These are phyloP conservation scores for Fraxinus latifolia DNA, from an alignment of 305 asterid genomes.

Conservation along the genomic window DNA sequence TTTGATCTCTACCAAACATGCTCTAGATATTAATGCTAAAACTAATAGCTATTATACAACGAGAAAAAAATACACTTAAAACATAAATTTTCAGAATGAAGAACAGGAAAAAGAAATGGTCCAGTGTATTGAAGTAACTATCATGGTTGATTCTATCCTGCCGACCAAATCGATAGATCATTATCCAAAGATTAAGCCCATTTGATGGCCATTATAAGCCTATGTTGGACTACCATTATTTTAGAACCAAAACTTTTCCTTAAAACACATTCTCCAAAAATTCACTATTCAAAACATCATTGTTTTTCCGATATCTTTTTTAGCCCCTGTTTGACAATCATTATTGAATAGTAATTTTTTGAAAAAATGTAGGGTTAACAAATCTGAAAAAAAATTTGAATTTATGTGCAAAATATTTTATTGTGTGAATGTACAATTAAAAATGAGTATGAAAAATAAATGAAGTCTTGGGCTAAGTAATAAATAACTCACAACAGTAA, in stretches of 20 bases:
- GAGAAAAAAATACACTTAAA: neutral
- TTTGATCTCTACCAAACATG: no score
- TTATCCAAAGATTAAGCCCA: neutral
- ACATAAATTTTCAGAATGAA: neutral
- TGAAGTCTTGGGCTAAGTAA: neutral
- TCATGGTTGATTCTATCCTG: neutral
- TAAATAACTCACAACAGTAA: neutral
- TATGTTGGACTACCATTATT: neutral
- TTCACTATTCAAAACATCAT: no score
- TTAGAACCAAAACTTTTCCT: no score
- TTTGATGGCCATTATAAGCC: neutral
- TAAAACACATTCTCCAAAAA: no score
- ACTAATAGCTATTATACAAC: neutral
- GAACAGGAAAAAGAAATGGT: neutral
- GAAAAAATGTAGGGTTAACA: neutral
- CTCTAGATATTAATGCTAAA: neutral
- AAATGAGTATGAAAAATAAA: neutral
- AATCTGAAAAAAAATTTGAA: neutral
- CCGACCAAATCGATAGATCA: neutral
- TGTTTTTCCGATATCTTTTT: neutral
- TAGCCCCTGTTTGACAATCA: neutral
- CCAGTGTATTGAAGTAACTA: neutral
- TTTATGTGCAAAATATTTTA: neutral
- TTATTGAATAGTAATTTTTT: neutral
- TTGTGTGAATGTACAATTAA: neutral